A percentile compares a stretch with the other conserved stretches of the same genome.
phyloP scores from a whole-genome alignment of 192 early-diverging fungal species.

The Mycoemilia scoparia region DNA sequence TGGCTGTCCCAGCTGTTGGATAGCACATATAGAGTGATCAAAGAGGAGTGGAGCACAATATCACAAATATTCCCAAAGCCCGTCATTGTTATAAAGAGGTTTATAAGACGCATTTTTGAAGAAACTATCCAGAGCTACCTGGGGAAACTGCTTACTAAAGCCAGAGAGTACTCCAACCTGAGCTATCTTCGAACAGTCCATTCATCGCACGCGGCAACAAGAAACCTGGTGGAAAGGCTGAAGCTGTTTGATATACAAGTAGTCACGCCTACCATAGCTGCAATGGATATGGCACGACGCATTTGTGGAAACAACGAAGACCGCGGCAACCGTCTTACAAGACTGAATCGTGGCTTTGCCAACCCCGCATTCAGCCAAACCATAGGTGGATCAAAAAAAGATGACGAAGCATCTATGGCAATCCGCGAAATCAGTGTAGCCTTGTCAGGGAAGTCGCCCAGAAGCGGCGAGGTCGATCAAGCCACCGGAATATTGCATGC shows the following conservation, averaged over 20 bases:
- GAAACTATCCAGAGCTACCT: slow-evolving; percentile 87
- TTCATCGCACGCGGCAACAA: slow-evolving; percentile 54
- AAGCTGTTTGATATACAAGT: slow-evolving; percentile 57
- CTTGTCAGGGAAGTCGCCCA: too few species aligned
- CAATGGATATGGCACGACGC: slow-evolving; percentile 22
- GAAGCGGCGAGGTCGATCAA: slow-evolving; percentile 26
- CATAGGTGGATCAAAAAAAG: too few species aligned
- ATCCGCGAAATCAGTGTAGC: too few species aligned
- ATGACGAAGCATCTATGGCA: too few species aligned
- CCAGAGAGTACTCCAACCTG: slow-evolving; percentile 50
- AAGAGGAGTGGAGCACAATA: slow-evolving; percentile 79
- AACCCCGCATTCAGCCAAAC: too few species aligned
- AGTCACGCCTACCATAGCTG: slow-evolving; percentile 28
- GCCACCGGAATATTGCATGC: slow-evolving; percentile 38
- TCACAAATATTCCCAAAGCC: slow-evolving; percentile 90
- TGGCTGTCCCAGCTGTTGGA: slow-evolving; percentile 60
- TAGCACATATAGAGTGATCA: slow-evolving; percentile 63
- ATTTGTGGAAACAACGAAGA: slow-evolving; percentile 22
- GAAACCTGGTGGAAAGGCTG: slow-evolving; percentile 52
- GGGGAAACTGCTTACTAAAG: slow-evolving; percentile 55
- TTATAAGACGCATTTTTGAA: slow-evolving; percentile 87
- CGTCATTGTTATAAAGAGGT: slow-evolving; percentile 74
- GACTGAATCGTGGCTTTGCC: slow-evolving; percentile 18
- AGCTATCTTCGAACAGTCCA: slow-evolving; percentile 62
- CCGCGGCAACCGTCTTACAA: slow-evolving; percentile 15